phyloP scores from a whole-genome alignment of 192 early-diverging fungal genomes.

The Backusella circina region DNA sequence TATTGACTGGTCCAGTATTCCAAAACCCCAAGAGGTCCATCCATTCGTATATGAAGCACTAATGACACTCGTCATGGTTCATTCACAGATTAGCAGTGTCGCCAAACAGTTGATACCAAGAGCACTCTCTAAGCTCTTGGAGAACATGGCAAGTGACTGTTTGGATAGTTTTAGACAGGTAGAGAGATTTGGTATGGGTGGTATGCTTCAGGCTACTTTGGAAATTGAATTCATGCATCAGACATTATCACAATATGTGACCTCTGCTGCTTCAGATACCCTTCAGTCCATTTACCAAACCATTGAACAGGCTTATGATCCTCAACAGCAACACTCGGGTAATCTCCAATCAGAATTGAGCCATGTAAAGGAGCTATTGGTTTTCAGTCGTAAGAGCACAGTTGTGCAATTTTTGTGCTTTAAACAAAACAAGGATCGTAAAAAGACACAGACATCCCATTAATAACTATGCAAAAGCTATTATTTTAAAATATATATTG shows the following conservation, averaged over 20 bases:
- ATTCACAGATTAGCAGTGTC: slow-evolving; percentile 85
- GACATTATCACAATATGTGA: slow-evolving; percentile 76
- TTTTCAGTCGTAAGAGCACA: slow-evolving; percentile 48
- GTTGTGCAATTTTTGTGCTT: slow-evolving; percentile 58
- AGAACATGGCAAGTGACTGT: slow-evolving; percentile 74
- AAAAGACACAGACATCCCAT: slow-evolving; percentile 33
- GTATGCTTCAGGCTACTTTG: slow-evolving; percentile 91
- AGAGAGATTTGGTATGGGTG: slow-evolving; percentile 84
- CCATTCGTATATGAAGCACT: slow-evolving; percentile 86
- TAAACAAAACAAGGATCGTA: slow-evolving; percentile 39
- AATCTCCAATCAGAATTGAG: slow-evolving; percentile 50
- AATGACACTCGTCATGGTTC: slow-evolving; percentile 82
- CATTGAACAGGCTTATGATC: slow-evolving; percentile 63
- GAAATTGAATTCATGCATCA: slow-evolving; percentile 90
- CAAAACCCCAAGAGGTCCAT: slow-evolving; percentile 78
- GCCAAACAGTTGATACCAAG: slow-evolving; percentile 75
- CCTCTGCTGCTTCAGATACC: slow-evolving; percentile 57
- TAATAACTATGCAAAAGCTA: background rate
- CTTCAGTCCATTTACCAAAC: slow-evolving; percentile 74
- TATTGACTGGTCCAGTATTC: slow-evolving; percentile 80
- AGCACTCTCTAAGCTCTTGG: slow-evolving; percentile 70
- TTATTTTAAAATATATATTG: background rate
- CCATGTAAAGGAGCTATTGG: slow-evolving; percentile 48
- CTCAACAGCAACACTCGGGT: slow-evolving; percentile 38
- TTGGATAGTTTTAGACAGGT: slow-evolving; percentile 74